Base-by-base conservation (phyloP, 306 rosid species). In the Senna tora region DNA sequence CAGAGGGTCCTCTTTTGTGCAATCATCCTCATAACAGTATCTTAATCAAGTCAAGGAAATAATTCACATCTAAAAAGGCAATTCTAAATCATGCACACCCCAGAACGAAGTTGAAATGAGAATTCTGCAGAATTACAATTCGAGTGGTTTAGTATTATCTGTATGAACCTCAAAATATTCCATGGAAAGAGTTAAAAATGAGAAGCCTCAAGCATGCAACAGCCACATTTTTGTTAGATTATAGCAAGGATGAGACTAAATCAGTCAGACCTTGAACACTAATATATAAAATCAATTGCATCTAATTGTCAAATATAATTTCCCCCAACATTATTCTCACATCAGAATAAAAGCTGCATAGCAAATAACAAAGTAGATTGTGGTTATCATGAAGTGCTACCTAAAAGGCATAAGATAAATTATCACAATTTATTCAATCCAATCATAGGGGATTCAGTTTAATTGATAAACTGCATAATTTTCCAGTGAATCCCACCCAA, bases 1-100 rank as follows among this genome's bases (percentile, higher is more conserved):
- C 70, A 94, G 78, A 20, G 99, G 99, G 56, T 94, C 99, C 79
- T 94, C 97, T 88, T 94, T 94, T 72, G 95, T 86, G 88, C 99
- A 94, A 81, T 89, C 96, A 72, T 91, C 95, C 79, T 94, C 87
- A 16, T 91, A 94, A 77, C 99, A 94, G 63, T 94, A 89, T 87
- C 99, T 94, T 71, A 76, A 78, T 42, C 74, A 77, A 79, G 92
- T 91, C 79, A 89, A 88, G 99, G 95, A 7, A 33, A 32, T 12
- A 30, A 14, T 13, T 58, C 38, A 78, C n/a, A 50, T 78, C 63
- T 45, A 28, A 62, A 69, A 6, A 71, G 57, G 68, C 47, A 68
- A 49, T 12, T 4, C 15, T 13, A 11, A 64, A 76, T 47, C 46
- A 47, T 53, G 46, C 63, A 71, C 39, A 53, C 9, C 49, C 69